Evolutionary conservation across 2,329 filamentous ascomycete genomes (phyloP).

Genomic region (Fusarium buxicola): DNA sequence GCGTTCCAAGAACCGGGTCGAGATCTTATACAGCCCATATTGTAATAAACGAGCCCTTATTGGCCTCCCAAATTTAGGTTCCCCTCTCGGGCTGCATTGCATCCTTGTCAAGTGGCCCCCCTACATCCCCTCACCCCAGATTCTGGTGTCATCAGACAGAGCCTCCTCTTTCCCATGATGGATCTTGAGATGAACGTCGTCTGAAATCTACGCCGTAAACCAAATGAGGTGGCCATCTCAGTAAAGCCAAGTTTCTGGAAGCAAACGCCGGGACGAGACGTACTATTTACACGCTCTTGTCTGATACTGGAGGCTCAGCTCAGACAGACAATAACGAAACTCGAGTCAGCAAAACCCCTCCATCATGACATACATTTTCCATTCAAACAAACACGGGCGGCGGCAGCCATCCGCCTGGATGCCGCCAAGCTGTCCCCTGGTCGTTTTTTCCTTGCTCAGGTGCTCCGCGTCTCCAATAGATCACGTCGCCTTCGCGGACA

Average conservation of each 20-base stretch:
- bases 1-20: not conserved
- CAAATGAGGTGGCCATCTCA: constrained; percentile 17
- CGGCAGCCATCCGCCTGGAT: constrained; percentile 30
- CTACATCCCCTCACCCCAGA: constrained; percentile 29
- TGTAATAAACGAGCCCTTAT: constrained; percentile 36
- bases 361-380: constrained; percentile 28
- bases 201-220: constrained; percentile 30
- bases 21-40: not conserved
- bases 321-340: not conserved
- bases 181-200: constrained; percentile 17
- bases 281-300: not conserved
- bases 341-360: constrained; percentile 18
- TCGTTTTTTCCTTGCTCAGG: constrained; percentile 6
- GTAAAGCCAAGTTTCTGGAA: no score
- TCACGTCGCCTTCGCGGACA: no score
- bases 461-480: no score
- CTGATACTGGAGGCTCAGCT: not conserved
- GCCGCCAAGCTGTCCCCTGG: constrained; percentile 17
- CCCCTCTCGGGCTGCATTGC: constrained; percentile 22
- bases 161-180: constrained; percentile 32
- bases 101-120: constrained; percentile 32
- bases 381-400: constrained; percentile 22
- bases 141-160: constrained; percentile 38
- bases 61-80: constrained; percentile 23
- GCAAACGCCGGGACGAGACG: no score